phyloP scores from a whole-genome alignment of 768 basidiomycete genomes.

The Collybia mongolica region DNA sequence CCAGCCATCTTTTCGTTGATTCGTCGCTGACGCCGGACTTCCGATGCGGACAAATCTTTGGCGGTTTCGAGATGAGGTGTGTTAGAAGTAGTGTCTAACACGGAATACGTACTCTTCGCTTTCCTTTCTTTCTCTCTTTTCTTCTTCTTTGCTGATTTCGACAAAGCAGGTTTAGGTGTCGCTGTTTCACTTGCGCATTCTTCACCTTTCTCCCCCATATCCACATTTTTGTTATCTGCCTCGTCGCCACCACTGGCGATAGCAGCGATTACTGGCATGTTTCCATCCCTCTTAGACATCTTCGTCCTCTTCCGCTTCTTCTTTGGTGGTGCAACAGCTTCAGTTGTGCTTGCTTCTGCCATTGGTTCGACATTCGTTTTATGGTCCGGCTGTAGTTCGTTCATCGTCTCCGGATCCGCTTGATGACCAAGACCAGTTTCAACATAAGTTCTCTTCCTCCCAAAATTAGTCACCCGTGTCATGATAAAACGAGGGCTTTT shows the following conservation, averaged over 20 bases:
- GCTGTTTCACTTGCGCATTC: not conserved
- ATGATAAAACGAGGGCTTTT: conserved; percentile 30
- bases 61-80: not conserved
- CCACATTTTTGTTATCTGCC: conserved; percentile 4
- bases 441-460: conserved; percentile 70
- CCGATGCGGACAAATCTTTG: conserved; percentile 30
- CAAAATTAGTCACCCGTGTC: conserved; percentile 76
- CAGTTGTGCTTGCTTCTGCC: conserved; percentile 6
- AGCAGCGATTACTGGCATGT: conserved; percentile 25
- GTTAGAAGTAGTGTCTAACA: conserved; percentile 13
- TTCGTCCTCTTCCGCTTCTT: conserved; percentile 62
- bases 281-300: conserved; percentile 40
- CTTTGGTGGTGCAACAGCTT: conserved; percentile 32
- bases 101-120: conserved; percentile 23
- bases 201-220: conserved; percentile 15
- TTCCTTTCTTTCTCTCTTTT: conserved; percentile 27
- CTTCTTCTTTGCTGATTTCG: conserved; percentile 31
- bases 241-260: conserved; percentile 16
- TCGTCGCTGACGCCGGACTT: conserved; percentile 65
- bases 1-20: conserved; percentile 51
- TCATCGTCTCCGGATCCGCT: conserved; percentile 11
- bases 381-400: conserved; percentile 1
- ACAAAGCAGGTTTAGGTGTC: conserved; percentile 6
- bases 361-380: conserved; percentile 1
- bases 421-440: conserved; percentile 53